These are phyloP conservation scores for Kodamaea fukazawae DNA, from an alignment of 805 yeast species.

Conservation along the genomic window DNA sequence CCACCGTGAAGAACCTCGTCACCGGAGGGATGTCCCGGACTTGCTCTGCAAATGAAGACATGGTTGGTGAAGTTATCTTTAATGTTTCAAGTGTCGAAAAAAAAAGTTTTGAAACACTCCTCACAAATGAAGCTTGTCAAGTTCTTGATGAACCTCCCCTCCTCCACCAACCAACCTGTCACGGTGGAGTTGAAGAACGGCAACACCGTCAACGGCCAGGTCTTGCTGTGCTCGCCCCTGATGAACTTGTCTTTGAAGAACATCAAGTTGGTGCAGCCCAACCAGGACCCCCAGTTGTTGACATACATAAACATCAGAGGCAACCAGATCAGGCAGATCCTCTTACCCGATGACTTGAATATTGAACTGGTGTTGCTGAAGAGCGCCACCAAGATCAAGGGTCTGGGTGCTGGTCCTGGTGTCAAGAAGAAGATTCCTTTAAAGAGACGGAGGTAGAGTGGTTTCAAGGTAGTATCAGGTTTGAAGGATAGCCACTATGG, in stretches of 20 bases:
- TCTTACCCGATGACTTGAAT: slow-evolving; percentile 83
- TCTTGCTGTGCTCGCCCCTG: slow-evolving; percentile 80
- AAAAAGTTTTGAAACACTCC: too few relatives aligned
- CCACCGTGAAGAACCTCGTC: slow-evolving; percentile 53
- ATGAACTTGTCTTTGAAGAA: slow-evolving; percentile 85
- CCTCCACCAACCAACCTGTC: slow-evolving; percentile 71
- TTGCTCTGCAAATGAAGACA: slow-evolving; percentile 17
- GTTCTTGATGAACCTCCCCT: slow-evolving; percentile 74
- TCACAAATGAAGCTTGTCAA: slow-evolving; percentile 59
- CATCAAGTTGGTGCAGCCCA: slow-evolving; percentile 71
- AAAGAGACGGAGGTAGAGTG: slow-evolving; percentile 19
- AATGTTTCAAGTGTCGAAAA: not conserved
- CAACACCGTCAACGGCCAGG: slow-evolving; percentile 77
- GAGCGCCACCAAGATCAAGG: slow-evolving; percentile 40
- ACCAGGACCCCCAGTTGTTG: slow-evolving; percentile 65
- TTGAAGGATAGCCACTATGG: too few relatives aligned
- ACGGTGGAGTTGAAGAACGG: slow-evolving; percentile 93
- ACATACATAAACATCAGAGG: slow-evolving; percentile 87
- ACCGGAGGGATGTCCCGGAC: slow-evolving; percentile 53
- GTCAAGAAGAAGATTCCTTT: slow-evolving; percentile 14
- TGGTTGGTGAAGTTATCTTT: not conserved
- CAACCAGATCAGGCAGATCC: slow-evolving; percentile 77
- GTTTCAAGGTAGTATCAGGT: too few relatives aligned
- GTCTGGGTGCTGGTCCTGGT: slow-evolving; percentile 45
- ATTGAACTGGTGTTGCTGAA: slow-evolving; percentile 62